Conservation (phyloP, 1,284 basidiomycete species). For the Ceratobasidium sp. region DNA sequence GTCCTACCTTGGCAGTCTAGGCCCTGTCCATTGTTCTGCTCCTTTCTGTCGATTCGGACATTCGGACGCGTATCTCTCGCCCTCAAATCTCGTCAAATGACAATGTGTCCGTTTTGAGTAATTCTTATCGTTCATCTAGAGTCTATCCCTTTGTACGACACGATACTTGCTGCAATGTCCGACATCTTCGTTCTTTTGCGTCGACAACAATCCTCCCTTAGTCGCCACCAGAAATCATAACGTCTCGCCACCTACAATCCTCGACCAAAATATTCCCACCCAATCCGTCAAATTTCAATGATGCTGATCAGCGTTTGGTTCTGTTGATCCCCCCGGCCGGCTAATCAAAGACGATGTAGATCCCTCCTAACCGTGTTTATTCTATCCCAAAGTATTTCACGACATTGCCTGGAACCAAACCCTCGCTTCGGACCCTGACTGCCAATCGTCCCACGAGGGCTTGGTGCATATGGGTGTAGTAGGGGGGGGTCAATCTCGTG, state of each 20-base stretch:
- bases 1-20: background rate
- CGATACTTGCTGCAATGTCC: background rate
- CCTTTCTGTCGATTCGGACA: constrained; percentile 2
- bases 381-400: too few relatives aligned
- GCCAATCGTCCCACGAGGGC: too few relatives aligned
- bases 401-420: too few relatives aligned
- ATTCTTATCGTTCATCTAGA: background rate
- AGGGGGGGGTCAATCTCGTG: too few relatives aligned
- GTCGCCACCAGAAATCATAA: background rate
- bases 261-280: background rate
- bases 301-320: too few relatives aligned
- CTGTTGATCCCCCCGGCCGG: too few relatives aligned
- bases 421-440: too few relatives aligned
- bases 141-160: background rate
- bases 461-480: too few relatives aligned
- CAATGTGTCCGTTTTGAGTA: background rate
- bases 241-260: background rate
- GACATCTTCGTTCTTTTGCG: too few relatives aligned
- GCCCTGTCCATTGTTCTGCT: constrained; percentile 3
- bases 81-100: background rate
- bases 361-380: too few relatives aligned
- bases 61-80: background rate
- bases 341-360: too few relatives aligned
- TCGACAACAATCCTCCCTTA: background rate
- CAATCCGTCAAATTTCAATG: too few relatives aligned